Evolutionary conservation across 164 flowering plant species (phyloP).

Genomic region (Umbellularia californica): DNA sequence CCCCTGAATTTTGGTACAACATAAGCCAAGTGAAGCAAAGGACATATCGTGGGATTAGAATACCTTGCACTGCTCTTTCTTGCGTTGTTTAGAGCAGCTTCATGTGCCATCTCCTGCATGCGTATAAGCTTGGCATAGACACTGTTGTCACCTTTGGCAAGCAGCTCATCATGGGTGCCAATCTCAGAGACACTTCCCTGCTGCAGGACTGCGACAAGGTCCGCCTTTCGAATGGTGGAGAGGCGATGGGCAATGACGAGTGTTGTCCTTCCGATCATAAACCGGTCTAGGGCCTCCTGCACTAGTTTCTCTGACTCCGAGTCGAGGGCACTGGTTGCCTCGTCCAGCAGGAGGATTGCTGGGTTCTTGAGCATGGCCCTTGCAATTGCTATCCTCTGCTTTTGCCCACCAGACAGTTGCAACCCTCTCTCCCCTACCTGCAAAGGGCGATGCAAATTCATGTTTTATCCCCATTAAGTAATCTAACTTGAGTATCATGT

Average conservation of each 20-base stretch:
- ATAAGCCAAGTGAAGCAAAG: too few species aligned
- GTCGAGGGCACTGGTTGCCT: slow-evolving; percentile 98
- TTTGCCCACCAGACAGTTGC: slow-evolving; percentile 98
- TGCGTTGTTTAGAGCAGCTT: slow-evolving; percentile 72
- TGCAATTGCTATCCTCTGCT: slow-evolving; percentile 96
- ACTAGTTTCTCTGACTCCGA: slow-evolving; percentile 95
- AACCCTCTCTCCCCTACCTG: slow-evolving; percentile 99
- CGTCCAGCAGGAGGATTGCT: slow-evolving; percentile 85
- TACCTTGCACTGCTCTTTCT: slow-evolving; percentile 97
- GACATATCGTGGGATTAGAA: slow-evolving; percentile 14
- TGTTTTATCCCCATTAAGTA: too few species aligned
- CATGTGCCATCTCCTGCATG: slow-evolving; percentile 91
- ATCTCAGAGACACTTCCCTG: slow-evolving; percentile 88
- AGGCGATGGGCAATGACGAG: slow-evolving; percentile 97
- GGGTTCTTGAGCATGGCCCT: slow-evolving; percentile 99
- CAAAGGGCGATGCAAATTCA: slow-evolving; percentile 11
- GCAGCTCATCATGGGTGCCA: slow-evolving; percentile 87
- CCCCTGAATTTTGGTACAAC: background rate
- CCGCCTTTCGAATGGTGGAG: slow-evolving; percentile 94
- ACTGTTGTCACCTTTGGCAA: slow-evolving; percentile 78
- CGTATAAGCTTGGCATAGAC: slow-evolving; percentile 83
- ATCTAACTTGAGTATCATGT: too few species aligned
- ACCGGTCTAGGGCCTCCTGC: slow-evolving; percentile 93
- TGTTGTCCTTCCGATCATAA: slow-evolving; percentile 97
- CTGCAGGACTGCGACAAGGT: slow-evolving; percentile 87